Base-by-base conservation (phyloP, 257 asterid genomes). In the Jacaranda mimosifolia region DNA sequence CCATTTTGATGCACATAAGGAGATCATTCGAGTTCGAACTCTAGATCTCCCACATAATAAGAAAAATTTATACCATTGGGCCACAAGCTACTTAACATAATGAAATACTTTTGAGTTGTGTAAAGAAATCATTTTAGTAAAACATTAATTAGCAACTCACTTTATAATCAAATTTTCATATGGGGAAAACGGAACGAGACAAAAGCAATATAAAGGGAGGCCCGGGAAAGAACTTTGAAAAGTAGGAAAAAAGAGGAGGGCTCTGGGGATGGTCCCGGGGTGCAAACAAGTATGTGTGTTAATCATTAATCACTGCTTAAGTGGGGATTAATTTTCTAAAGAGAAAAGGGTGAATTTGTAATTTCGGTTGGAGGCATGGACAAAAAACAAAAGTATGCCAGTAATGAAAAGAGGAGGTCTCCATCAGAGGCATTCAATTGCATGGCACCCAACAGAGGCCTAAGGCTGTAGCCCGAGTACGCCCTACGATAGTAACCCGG, bases 351-450 rank as follows among this genome's bases (percentile, higher is more conserved):
- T 70, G 66, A 39, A 2, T 21, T 48, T 73, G 84, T 77, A 70
- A 78, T 69, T 17, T 38, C 10, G 26, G 57, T 3, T 0, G 39
- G 40, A 72, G 64, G 70, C 14, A 40, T 42, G 79, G 85, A 76
- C 80, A 81, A 76, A 40, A 42, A 42, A 42, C 9, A 42, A 42
- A 80, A 65, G 67, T 43, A 51, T 38, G 75, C 60, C 45, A 70
- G 85, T 56, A 74, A 79, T 38, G 39, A 75, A 45, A 76, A 80
- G 49, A 75, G 79, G 40, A 65, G 58, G 83, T 84, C 86, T 46
- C 79, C n/a, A 64, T 84, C 86, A 77, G 42, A 72, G 80, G 78
- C 86, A 84, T 84, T 88, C 38, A 88, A 89, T 81, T 79, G 86
- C 85, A 72, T 82, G 84, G 87, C 83, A 73, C 86, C 82, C 80